Percentiles rank a stretch among this genome's conserved stretches.
Conservation (phyloP, 23 red algal genomes). For the Gracilaria vermiculophylla region DNA sequence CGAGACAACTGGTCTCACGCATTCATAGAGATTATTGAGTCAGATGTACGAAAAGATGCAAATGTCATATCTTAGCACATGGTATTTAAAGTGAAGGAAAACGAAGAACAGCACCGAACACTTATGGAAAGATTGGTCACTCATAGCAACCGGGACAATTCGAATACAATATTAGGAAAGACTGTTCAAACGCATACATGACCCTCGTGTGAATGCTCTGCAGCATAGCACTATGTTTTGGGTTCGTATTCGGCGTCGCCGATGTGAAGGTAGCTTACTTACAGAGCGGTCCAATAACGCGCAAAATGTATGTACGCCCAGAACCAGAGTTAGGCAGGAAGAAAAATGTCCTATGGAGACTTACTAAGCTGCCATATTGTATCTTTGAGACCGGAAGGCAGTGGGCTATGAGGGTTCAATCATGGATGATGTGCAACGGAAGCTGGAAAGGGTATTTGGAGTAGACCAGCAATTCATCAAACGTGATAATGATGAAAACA, state of each 20-base stretch:
- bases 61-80: constrained; percentile 23
- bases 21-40: constrained; percentile 1
- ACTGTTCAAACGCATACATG: neutral
- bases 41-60: neutral
- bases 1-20: constrained; percentile 2
- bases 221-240: too few species aligned
- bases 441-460: neutral
- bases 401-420: neutral
- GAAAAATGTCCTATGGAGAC: too few species aligned
- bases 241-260: too few species aligned
- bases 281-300: neutral
- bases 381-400: neutral
- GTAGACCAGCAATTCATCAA: too few species aligned
- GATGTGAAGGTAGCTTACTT: too few species aligned
- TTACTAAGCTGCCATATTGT: neutral
- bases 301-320: neutral
- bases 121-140: too few species aligned
- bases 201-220: neutral
- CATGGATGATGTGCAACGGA: neutral
- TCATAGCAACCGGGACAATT: too few species aligned
- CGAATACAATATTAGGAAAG: neutral
- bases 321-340: neutral
- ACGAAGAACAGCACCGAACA: neutral
- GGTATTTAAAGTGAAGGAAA: constrained; percentile 20
- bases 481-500: neutral